phyloP scores from a whole-genome alignment of 139 green algal genomes.

The Chlamydomonas sp. region DNA sequence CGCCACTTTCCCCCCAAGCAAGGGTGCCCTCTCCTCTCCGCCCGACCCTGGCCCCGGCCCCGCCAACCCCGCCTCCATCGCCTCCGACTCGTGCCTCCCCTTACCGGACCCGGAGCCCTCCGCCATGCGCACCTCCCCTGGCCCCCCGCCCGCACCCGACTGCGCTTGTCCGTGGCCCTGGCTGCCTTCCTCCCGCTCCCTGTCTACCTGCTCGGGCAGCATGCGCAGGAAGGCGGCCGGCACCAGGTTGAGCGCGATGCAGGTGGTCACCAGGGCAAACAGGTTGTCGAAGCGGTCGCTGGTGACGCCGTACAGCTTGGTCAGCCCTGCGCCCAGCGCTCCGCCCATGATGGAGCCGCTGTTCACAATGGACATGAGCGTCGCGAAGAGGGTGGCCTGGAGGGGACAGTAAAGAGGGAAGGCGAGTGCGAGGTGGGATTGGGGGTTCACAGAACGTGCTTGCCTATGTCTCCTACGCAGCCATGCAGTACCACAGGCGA shows the following conservation, averaged over 20 bases:
- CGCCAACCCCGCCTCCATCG: too few relatives aligned
- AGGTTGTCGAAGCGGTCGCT: slow-evolving; percentile 74
- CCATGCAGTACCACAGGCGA: too few relatives aligned
- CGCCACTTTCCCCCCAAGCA: too few relatives aligned
- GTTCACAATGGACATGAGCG: slow-evolving; percentile 95
- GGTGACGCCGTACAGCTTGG: slow-evolving; percentile 71
- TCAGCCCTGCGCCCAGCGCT: slow-evolving; percentile 66
- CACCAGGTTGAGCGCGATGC: slow-evolving; percentile 44
- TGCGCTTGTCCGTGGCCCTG: too few relatives aligned
- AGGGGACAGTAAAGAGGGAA: not conserved
- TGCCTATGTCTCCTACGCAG: too few relatives aligned
- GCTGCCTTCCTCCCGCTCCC: not conserved
- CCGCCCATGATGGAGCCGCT: slow-evolving; percentile 59
- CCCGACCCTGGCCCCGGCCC: too few relatives aligned
- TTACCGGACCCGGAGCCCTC: too few relatives aligned
- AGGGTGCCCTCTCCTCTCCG: too few relatives aligned
- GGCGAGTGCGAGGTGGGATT: not conserved
- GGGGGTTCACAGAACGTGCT: not conserved
- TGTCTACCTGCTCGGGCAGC: slow-evolving; percentile 51
- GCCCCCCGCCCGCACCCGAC: too few relatives aligned
- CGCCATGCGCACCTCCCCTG: too few relatives aligned
- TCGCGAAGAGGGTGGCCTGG: slow-evolving; percentile 94
- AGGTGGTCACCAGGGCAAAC: slow-evolving; percentile 41
- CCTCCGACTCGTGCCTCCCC: too few relatives aligned
- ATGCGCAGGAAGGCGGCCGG: slow-evolving; percentile 59